A percentile compares a stretch with the other conserved stretches of the same genome.
These are phyloP conservation scores for Colletotrichum sp. DNA, from an alignment of 2,329 filamentous ascomycete species.

Conservation along the genomic window DNA sequence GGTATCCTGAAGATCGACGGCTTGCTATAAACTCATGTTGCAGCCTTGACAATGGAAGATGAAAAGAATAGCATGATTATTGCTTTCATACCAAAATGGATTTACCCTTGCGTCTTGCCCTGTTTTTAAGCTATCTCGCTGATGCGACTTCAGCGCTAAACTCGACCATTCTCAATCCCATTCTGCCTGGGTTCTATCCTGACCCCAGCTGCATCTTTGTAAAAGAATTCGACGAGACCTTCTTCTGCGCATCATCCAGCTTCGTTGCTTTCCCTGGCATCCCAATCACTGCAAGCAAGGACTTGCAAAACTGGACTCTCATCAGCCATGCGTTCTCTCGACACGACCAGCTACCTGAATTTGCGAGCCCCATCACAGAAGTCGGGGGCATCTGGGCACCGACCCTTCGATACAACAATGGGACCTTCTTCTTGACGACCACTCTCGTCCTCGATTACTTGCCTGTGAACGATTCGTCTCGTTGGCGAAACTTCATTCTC, in stretches of 20 bases:
- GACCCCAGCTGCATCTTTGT: background rate
- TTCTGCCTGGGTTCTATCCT: background rate
- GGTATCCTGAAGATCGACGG: too few relatives aligned
- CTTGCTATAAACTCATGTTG: background rate
- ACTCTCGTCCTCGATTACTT: background rate
- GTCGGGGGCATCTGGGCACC: background rate
- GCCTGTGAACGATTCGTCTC: background rate
- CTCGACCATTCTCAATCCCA: background rate
- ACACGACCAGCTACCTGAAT: background rate
- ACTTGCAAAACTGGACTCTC: background rate
- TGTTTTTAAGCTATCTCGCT: background rate
- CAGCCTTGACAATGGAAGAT: background rate
- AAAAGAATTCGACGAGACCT: background rate
- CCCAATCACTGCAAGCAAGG: background rate
- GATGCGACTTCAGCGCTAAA: background rate
- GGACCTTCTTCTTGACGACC: background rate
- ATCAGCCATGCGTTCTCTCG: background rate
- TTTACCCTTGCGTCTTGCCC: background rate
- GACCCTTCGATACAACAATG: background rate
- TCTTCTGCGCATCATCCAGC: background rate
- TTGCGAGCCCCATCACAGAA: background rate
- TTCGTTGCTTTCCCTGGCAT: background rate
- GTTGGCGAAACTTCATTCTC: background rate
- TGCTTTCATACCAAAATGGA: background rate
- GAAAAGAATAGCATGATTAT: background rate